Evolutionary conservation across 2,329 filamentous ascomycete species (phyloP), one percentile per base, ranked within the genome.

Genomic region (Penicillium oxalicum): DNA sequence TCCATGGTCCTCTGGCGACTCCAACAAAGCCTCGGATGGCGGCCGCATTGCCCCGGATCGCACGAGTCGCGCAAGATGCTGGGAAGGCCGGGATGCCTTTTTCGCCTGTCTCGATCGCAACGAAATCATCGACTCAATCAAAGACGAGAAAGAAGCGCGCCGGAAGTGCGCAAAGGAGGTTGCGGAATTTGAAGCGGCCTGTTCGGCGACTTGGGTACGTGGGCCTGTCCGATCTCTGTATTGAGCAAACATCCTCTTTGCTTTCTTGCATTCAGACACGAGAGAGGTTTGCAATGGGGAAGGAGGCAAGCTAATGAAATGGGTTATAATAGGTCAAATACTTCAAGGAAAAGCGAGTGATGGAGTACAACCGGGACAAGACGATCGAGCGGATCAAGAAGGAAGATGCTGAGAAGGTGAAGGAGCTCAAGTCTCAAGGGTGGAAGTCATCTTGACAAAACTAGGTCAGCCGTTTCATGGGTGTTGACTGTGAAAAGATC

Each of bases 301-400:
- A 11, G 29, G 29, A 32, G 29, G 8, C 1, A 11, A 11, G 29
- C 29, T 44, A 34, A 44, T 12, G 18, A 9, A 12, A 33, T 47
- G 40, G 18, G 40, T 25, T 39, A n/a, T 58, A 46, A 32, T 60
- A 93, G 88, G 87, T 96, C 52, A 89, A 90, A 72, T 97, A 98
- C 71, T 98, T 98, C 74, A 96, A 97, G 77, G 91, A 96, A 71
- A 87, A 90, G 73, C 80, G 93, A 62, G 88, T 97, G 33, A 91
- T 94, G 72, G 93, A 98, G 60, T 80, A 87, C 64, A 87, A 95
- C 61, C 89, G 91, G 71, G 85, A 87, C 63, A 77, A 84, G 71
- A 86, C 88, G 25, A 74, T 95, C 56, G 84, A 86, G 61, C 81
- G 82, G 65, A 80, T 95, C 60, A 78, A 86, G 65, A 78, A 77